phyloP scores from a whole-genome alignment of 306 rosid species.

The Gleditsia sinensis region DNA sequence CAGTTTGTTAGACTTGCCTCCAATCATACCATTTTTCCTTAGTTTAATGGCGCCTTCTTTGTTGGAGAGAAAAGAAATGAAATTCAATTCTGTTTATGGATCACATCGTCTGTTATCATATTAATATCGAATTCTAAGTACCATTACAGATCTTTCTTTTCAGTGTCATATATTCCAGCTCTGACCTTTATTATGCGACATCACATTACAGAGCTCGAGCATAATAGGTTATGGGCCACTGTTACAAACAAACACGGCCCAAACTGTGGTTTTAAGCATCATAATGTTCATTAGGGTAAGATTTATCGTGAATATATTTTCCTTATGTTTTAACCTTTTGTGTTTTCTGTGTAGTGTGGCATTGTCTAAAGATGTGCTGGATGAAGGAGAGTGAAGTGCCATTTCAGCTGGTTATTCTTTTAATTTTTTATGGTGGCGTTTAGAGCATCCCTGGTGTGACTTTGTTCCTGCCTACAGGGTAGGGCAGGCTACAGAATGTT shows the following conservation, averaged over 20 bases:
- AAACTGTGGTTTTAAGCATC: background rate
- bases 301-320: background rate
- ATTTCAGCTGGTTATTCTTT: constrained; percentile 25
- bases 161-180: background rate
- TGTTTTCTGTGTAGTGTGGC: constrained; percentile 1
- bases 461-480: constrained; percentile 11
- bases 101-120: background rate
- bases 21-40: background rate
- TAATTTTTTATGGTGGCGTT: constrained; percentile 2
- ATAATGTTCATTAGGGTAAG: background rate
- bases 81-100: background rate
- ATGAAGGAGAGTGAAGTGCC: constrained; percentile 26
- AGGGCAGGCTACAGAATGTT: constrained; percentile 3
- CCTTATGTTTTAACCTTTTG: constrained; percentile 14
- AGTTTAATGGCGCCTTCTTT: background rate
- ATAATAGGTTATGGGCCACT: background rate
- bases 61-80: constrained; percentile 12
- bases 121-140: background rate
- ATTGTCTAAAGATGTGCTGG: constrained; percentile 23
- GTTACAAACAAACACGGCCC: background rate
- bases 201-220: background rate
- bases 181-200: background rate
- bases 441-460: background rate
- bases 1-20: constrained; percentile 3
- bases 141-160: background rate